Percentiles rank a stretch among this genome's conserved stretches.
These are phyloP conservation scores for Nicotiana tabacum DNA, from an alignment of 257 asterid genomes.

Conservation along the genomic window DNA sequence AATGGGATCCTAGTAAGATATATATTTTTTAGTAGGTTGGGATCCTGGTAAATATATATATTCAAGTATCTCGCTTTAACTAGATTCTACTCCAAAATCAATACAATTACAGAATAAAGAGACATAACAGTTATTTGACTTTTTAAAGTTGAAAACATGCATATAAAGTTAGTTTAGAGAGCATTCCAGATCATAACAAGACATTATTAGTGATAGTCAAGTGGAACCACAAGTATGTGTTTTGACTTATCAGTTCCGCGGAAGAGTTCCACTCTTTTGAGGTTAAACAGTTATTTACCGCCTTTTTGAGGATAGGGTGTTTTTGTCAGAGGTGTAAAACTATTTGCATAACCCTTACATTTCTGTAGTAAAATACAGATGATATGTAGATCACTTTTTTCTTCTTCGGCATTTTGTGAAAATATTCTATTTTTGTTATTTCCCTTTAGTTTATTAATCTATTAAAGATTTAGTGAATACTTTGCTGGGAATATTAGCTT, in stretches of 20 bases:
- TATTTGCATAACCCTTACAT: background rate
- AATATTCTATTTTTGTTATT: background rate
- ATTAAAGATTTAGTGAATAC: background rate
- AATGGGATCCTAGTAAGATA: background rate
- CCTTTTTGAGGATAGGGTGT: background rate
- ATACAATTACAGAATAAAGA: background rate
- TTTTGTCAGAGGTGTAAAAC: background rate
- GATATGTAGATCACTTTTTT: background rate
- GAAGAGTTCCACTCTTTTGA: background rate
- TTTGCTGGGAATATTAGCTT: slow-evolving; percentile 8
- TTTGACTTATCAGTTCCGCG: background rate
- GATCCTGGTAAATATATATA: background rate
- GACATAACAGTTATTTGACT: background rate
- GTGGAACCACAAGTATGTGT: background rate
- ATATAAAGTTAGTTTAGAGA: background rate
- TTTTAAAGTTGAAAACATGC: background rate
- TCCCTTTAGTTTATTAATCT: background rate
- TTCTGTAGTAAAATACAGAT: background rate
- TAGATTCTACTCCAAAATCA: background rate
- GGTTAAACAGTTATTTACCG: background rate
- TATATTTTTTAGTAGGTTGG: no score
- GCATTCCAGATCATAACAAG: background rate
- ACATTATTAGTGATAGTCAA: background rate
- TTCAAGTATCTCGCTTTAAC: background rate
- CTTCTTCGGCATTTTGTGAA: background rate